phyloP scores from a whole-genome alignment of 202 grass and related monocot species.

The Setaria italica region DNA sequence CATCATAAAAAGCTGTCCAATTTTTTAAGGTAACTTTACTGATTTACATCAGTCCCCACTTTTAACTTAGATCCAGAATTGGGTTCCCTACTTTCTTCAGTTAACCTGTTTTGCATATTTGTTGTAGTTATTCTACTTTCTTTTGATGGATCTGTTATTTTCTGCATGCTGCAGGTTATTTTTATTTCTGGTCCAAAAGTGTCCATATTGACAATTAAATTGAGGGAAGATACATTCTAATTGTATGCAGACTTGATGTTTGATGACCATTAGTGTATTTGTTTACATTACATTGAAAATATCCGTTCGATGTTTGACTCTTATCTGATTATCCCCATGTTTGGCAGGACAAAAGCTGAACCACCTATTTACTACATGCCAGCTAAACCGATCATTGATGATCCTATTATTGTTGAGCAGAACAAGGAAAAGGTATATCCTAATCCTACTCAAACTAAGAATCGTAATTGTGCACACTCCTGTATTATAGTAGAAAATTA shows the following conservation, averaged over 20 bases:
- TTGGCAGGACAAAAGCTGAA: constrained; percentile 91
- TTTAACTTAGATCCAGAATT: constrained; percentile 10
- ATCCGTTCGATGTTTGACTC: constrained; percentile 49
- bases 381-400: constrained; percentile 79
- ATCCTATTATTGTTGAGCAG: constrained; percentile 61
- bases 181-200: constrained; percentile 99
- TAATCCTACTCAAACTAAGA: constrained; percentile 23
- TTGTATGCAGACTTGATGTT: constrained; percentile 80
- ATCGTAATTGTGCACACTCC: constrained; percentile 31
- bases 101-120: constrained; percentile 14
- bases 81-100: constrained; percentile 19
- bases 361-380: constrained; percentile 89
- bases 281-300: constrained; percentile 36
- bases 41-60: constrained; percentile 26
- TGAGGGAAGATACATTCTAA: constrained; percentile 94
- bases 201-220: constrained; percentile 99
- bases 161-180: constrained; percentile 91
- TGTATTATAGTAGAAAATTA: background rate
- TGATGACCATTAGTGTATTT: constrained; percentile 58
- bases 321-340: constrained; percentile 29
- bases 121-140: constrained; percentile 31
- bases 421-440: constrained; percentile 75
- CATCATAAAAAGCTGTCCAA: constrained; percentile 99
- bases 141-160: constrained; percentile 44
- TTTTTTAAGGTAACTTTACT: constrained; percentile 85